Evolutionary conservation across 768 basidiomycete species (phyloP), one percentile per base, ranked within the genome.

Genomic region (Lactifluus echinatus): DNA sequence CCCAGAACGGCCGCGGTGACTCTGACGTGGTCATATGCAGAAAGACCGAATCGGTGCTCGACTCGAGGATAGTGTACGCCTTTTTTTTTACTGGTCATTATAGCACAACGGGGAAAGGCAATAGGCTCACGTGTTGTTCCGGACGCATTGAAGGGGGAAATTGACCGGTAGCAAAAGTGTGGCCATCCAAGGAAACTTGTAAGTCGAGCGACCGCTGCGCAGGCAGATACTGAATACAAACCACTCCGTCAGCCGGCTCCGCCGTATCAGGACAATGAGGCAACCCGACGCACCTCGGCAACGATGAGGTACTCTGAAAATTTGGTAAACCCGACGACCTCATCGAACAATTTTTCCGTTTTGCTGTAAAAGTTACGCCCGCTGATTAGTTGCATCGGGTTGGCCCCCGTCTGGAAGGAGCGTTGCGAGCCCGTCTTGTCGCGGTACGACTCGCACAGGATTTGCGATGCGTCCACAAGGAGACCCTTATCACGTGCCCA

Each of bases 241-340:
- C 33, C 34, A 4, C 19, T 19, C 8, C 23, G 36, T 55, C 21
- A 55, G 33, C 2, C 19, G n/a, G n/a, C n/a, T n/a, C n/a, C n/a
- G 15, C 5, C 37, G 40, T 17, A 23, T 12, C n/a, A 1, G 58
- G 54, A n/a, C 5, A 42, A 46, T 19, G 2, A 24, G 8, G 4
- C 19, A 39, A 50, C 26, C 8, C 19, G 40, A n/a, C 21, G 51
- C 40, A 96, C 92, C 79, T 93, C 87, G 23, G 95, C 96, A 29
- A 97, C 95, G 44, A 98, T 84, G 68, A 98, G 77, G 69, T 89
- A 99, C 73, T 99, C 92, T 0, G 91, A 91, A 71, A 99, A 99
- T 73, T 93, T 94, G 0, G 96, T 86, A 73, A 94, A 97, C 7
- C 96, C 96, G 63, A 93, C 92, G 53, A 99, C 85, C 42, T 83